phyloP scores from a whole-genome alignment of 169 alveolate species.

The Cryptosporidium sp. region DNA sequence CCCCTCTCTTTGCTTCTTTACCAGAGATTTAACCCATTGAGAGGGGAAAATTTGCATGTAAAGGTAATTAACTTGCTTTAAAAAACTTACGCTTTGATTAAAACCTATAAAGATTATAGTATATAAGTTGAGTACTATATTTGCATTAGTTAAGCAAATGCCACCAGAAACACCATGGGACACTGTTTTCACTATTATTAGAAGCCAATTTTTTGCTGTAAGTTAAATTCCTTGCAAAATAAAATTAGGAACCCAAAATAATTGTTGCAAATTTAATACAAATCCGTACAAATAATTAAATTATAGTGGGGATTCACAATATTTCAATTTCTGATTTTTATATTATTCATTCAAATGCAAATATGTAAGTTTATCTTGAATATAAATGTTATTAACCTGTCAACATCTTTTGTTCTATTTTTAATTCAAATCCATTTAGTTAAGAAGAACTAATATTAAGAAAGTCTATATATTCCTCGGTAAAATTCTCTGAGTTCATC shows the following conservation, averaged over 20 bases:
- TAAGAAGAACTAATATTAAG: not conserved
- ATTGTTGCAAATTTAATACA: not conserved
- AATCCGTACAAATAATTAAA: not conserved
- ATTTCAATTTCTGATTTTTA: conserved; percentile 51
- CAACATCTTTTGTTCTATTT: not conserved
- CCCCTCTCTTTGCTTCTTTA: not conserved
- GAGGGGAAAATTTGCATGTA: not conserved
- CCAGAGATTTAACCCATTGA: too few species aligned
- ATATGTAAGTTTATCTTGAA: conserved; percentile 37
- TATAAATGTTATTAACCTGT: not conserved
- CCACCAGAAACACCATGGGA: conserved; percentile 59
- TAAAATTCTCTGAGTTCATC: not conserved
- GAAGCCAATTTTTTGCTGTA: conserved; percentile 57
- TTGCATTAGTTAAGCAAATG: conserved; percentile 33
- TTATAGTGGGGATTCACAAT: conserved; percentile 57
- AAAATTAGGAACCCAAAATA: not conserved
- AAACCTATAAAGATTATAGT: not conserved
- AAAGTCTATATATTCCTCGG: conserved; percentile 13
- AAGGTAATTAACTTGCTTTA: not conserved
- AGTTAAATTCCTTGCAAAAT: not conserved
- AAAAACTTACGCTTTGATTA: not conserved
- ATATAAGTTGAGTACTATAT: not conserved
- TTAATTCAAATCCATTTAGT: not conserved
- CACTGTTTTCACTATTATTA: not conserved
- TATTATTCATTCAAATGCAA: conserved; percentile 28